A percentile compares a stretch with the other conserved stretches of the same genome.
These are phyloP conservation scores for Mycena polygramma DNA, from an alignment of 768 basidiomycete species.

Conservation along the genomic window DNA sequence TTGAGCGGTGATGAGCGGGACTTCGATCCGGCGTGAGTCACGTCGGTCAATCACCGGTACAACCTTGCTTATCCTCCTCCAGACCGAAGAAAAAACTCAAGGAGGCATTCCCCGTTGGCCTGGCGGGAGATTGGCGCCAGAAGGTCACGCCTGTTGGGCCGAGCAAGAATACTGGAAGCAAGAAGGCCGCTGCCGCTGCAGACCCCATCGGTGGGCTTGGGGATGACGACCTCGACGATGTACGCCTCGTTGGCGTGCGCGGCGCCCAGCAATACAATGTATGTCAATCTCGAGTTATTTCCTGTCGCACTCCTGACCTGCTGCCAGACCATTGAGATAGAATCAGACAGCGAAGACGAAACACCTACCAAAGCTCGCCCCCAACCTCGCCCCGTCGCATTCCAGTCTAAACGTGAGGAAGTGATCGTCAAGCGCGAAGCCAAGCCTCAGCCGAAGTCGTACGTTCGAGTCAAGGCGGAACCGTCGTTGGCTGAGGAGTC, in stretches of 20 bases:
- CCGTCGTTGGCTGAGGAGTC: not conserved
- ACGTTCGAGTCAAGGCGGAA: not conserved
- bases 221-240: not conserved
- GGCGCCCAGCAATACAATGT: not conserved
- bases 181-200: no score
- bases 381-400: not conserved
- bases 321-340: not conserved
- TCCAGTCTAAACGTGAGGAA: not conserved
- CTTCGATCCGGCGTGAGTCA: not conserved
- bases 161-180: not conserved
- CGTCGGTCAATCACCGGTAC: no score
- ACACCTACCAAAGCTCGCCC: not conserved
- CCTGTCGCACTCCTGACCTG: no score
- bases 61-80: not conserved
- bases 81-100: constrained; percentile 10
- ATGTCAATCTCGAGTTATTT: no score
- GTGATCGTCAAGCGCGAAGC: not conserved
- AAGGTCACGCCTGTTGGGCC: not conserved
- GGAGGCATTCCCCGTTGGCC: not conserved
- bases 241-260: no score
- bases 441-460: not conserved
- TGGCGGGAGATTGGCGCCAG: not conserved
- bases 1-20: constrained; percentile 10
- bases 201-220: constrained; percentile 4
- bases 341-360: not conserved